These are phyloP conservation scores for Fusarium chuoi DNA, from an alignment of 2,329 filamentous ascomycete species.

Conservation along the genomic window DNA sequence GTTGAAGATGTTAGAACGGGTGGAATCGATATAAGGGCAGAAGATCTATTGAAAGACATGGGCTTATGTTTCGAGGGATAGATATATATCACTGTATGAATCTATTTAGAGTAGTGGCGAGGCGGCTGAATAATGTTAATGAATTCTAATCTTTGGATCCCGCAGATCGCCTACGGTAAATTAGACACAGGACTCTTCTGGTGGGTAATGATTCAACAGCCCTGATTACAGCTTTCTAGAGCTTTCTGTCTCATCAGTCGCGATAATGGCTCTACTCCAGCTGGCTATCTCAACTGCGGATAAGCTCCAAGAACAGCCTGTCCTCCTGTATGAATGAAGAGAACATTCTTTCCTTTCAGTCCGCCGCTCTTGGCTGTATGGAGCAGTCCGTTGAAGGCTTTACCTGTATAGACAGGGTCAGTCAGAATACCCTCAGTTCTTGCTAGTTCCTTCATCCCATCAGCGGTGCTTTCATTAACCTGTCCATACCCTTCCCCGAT, in stretches of 20 bases:
- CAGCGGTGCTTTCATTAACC: not conserved
- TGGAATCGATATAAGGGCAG: constrained; percentile 62
- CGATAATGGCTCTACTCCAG: too few relatives aligned
- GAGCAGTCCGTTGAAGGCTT: constrained; percentile 18
- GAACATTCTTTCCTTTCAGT: constrained; percentile 5
- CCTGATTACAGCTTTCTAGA: too few relatives aligned
- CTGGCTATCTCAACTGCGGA: not conserved
- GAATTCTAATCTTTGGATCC: not conserved
- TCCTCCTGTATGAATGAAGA: constrained; percentile 27
- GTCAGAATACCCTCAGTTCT: constrained; percentile 25
- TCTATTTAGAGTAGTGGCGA: not conserved
- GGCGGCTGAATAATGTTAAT: not conserved
- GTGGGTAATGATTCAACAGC: not conserved
- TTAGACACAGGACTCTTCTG: too few relatives aligned
- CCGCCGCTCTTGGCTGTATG: not conserved
- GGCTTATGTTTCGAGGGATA: constrained; percentile 37
- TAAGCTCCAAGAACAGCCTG: constrained; percentile 22
- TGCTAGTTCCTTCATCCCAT: constrained; percentile 19
- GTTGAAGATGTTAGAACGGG: constrained; percentile 62
- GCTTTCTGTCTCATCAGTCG: not conserved
- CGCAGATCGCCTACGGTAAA: too few relatives aligned
- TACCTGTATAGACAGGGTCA: constrained; percentile 28
- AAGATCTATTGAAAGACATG: constrained; percentile 58
- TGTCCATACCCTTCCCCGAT: constrained; percentile 20
- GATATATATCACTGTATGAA: not conserved